Percentiles rank a stretch among this genome's conserved stretches.
Conservation (phyloP, 78 protist species). For the Dictyostelium purpureum region DNA sequence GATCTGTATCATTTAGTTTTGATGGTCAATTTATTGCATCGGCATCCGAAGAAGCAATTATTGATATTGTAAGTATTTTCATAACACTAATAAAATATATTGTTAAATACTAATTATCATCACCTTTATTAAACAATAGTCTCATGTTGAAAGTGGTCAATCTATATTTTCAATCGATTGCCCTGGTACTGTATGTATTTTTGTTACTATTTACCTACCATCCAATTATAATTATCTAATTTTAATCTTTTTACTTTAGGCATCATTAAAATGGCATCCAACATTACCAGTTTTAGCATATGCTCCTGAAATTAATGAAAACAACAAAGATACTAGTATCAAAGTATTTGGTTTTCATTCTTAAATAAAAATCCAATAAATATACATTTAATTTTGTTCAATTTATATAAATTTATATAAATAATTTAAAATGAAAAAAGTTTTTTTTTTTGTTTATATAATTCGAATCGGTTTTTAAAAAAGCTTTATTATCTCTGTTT, state of each 20-base stretch:
- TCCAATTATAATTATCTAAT: neutral
- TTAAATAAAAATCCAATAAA: neutral
- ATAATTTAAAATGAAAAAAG: neutral
- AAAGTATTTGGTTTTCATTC: conserved; percentile 49
- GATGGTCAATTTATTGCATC: conserved; percentile 75
- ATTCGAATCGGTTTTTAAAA: no score
- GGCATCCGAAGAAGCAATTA: conserved; percentile 20
- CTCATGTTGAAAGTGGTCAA: conserved; percentile 75
- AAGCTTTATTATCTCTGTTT: no score
- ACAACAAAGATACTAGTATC: conserved; percentile 17
- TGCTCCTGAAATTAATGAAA: conserved; percentile 26
- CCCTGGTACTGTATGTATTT: conserved; percentile 12
- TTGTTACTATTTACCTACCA: neutral
- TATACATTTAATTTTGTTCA: no score
- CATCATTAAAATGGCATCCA: conserved; percentile 61
- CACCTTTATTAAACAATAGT: neutral
- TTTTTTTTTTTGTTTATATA: neutral
- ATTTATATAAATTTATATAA: no score
- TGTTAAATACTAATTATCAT: neutral
- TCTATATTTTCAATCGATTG: conserved; percentile 15
- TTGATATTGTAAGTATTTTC: conserved; percentile 69
- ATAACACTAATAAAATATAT: neutral
- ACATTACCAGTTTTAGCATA: conserved; percentile 41
- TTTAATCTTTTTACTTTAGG: neutral
- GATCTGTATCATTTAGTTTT: conserved; percentile 39